Base-by-base conservation (phyloP, 768 basidiomycete genomes). In the Boletus vermiculosoides region DNA sequence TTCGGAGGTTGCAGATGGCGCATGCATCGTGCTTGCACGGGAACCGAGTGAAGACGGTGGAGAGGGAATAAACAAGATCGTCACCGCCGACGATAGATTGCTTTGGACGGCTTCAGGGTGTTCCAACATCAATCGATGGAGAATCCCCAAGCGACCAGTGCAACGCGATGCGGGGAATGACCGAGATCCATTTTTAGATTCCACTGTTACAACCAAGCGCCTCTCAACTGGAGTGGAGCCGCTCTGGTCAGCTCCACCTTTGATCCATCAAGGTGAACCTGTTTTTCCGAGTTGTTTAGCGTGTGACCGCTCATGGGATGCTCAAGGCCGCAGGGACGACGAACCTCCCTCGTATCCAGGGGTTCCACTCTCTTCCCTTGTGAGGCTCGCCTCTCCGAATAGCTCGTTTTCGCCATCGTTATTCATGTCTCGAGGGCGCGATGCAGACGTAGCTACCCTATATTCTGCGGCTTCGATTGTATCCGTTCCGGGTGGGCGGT, bases 31-130 rank as follows among this genome's bases (percentile, higher is more conserved):
- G 13, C 76, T 99, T 30, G 92, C 90, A 57, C 85, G 86, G 67
- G 87, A 86, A 64, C 66, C 77, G n/a, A 66, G 76, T 22, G 79
- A 81, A 8, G 71, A 70, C 40, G 58, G 63, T 13, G 65, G 65
- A 45, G 90, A 87, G 41, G 90, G 90, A 9, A 85, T 98, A 67
- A 91, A 90, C 73, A 86, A 85, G 66, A 86, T 98, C 45, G 82
- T 87, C 22, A 86, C 82, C 1, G 83, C 91, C 76, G 92, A 94
- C 63, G 91, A 97, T 65, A 80, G 83, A 51, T 78, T 88, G 36
- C 79, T 98, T 4, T 98, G 95, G 95, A 92, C 94, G 0, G 93
- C 94, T 0, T 87, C 88, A 1, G 89, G 92, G 8, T 84, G 80
- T 44, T 93, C 93, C 8, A 88, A 80, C 51, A 80, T 98, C 64